Base-by-base conservation (phyloP, 169 alveolate genomes). In the Fabrea salina region DNA sequence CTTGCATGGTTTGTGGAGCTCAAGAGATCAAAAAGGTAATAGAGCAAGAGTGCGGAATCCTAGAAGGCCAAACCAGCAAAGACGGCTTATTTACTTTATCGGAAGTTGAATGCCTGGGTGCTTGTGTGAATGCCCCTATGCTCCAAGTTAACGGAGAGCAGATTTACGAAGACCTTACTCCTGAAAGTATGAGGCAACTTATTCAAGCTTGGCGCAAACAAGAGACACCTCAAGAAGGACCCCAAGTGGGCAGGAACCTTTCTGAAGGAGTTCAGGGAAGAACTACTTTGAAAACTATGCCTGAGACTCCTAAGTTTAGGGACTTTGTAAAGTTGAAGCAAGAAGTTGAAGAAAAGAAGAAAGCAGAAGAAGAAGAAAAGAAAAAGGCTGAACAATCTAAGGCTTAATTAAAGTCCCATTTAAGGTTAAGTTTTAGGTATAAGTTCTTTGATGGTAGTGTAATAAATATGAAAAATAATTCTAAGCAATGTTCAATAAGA, bases 111-210 rank as follows among this genome's bases (percentile, higher is more conserved):
- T 91, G 96, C 80, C 68, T 91, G 41, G 96, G 94, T 39, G 94
- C 94, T 27, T 91, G 96, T 59, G 90, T 83, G 7, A 88, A 88
- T 76, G 96, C 96, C 4, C 96, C 96, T 3, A 89, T 88, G 94
- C 79, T 89, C 83, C 85, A 88, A 82, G 94, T 91, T 4, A 86
- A 86, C 67, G 87, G 80, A 30, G 75, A 85, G 77, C 58, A 82
- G 76, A 85, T 85, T 22, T 85, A 85, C 57, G 91, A 85, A 61
- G 95, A 91, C 75, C 78, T 91, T 53, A 91, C 91, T 58, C 90
- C 92, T 33, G 95, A 91, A 67, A 80, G 75, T 43, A 86, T 88
- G 44, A 80, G 54, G 2, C 61, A 67, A 30, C 58, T 91, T 32
- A 51, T 91, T n/a, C 86, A 84, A 40, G 78, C 84, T 22, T 79